phyloP scores from a whole-genome alignment of 164 flowering plant species.

The Nymphaea thermarum region DNA sequence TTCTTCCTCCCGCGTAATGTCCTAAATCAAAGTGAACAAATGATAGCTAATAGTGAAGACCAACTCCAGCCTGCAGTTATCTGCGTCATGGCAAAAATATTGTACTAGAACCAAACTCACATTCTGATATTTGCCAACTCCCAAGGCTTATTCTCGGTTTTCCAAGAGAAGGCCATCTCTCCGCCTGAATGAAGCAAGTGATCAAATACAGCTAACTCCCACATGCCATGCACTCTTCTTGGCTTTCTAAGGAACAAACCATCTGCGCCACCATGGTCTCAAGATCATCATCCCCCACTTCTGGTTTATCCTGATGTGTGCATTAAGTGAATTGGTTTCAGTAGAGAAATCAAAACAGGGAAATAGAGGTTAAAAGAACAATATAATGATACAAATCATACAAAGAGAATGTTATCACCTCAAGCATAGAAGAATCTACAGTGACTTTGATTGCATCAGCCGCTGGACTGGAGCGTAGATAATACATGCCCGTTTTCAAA shows the following conservation, averaged over 20 bases:
- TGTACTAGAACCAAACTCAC: too few species aligned
- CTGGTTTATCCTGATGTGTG: slow-evolving; percentile 27
- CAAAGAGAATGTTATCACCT: slow-evolving; percentile 20
- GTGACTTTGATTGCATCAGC: slow-evolving; percentile 98
- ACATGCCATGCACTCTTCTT: slow-evolving; percentile 90
- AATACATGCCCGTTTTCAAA: slow-evolving; percentile 84
- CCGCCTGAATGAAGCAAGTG: too few species aligned
- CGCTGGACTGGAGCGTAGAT: slow-evolving; percentile 83
- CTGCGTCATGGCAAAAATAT: not conserved
- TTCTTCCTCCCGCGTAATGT: too few species aligned
- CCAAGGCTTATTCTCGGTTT: too few species aligned
- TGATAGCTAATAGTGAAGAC: not conserved
- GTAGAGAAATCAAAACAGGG: not conserved
- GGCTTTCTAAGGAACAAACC: slow-evolving; percentile 75
- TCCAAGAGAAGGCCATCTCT: too few species aligned
- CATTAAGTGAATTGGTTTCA: not conserved
- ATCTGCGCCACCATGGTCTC: slow-evolving; percentile 68
- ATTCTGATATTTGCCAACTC: too few species aligned
- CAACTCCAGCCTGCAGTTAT: not conserved
- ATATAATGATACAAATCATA: not conserved
- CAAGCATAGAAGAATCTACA: slow-evolving; percentile 61
- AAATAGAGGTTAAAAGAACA: not conserved
- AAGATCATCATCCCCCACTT: slow-evolving; percentile 32
- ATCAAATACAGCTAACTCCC: slow-evolving; percentile 44
- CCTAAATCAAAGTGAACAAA: not conserved